These are phyloP conservation scores for Beauveria pseudobassiana DNA, from an alignment of 2,329 filamentous ascomycete genomes.

Conservation along the genomic window DNA sequence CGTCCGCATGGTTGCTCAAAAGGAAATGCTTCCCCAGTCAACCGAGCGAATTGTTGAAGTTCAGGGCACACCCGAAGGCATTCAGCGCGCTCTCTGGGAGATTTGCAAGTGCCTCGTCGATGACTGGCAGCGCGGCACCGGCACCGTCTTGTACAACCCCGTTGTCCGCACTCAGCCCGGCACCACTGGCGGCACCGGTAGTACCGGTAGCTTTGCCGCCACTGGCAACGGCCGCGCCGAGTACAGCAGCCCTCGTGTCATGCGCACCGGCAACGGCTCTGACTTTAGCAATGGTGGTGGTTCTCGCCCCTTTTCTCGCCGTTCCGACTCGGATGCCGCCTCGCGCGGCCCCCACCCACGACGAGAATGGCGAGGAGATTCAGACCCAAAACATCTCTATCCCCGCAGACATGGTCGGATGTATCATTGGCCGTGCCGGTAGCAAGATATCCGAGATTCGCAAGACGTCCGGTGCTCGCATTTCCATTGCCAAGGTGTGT, in stretches of 20 bases:
- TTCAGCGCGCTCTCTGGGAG: conserved; percentile 95
- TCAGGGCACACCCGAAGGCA: conserved; percentile 87
- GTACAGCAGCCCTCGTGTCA: conserved; percentile 63
- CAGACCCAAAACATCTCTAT: conserved; percentile 99
- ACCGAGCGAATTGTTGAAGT: conserved; percentile 97
- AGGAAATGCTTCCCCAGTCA: conserved; percentile 98
- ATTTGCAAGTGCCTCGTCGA: conserved; percentile 98
- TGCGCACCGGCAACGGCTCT: conserved; percentile 92
- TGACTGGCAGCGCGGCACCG: conserved; percentile 94
- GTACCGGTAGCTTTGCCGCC: conserved; percentile 37
- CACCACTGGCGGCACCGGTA: conserved; percentile 30
- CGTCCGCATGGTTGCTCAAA: conserved; percentile 98
- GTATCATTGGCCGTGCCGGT: conserved; percentile 92
- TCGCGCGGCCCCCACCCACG: conserved; percentile 78
- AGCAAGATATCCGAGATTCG: conserved; percentile 99
- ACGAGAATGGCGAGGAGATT: conserved; percentile 94
- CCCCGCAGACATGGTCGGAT: conserved; percentile 98
- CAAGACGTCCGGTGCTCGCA: conserved; percentile 90
- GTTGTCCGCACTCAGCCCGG: conserved; percentile 75
- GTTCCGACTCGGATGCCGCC: conserved; percentile 75
- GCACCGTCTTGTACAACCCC: conserved; percentile 96
- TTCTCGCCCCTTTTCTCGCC: conserved; percentile 62
- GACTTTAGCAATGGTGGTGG: conserved; percentile 79
- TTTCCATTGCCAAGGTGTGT: conserved; percentile 79
- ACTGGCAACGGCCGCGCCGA: conserved; percentile 36